These are phyloP conservation scores for Stephanodiscus triporus DNA, from an alignment of 108 stramenopile species.

Conservation along the genomic window DNA sequence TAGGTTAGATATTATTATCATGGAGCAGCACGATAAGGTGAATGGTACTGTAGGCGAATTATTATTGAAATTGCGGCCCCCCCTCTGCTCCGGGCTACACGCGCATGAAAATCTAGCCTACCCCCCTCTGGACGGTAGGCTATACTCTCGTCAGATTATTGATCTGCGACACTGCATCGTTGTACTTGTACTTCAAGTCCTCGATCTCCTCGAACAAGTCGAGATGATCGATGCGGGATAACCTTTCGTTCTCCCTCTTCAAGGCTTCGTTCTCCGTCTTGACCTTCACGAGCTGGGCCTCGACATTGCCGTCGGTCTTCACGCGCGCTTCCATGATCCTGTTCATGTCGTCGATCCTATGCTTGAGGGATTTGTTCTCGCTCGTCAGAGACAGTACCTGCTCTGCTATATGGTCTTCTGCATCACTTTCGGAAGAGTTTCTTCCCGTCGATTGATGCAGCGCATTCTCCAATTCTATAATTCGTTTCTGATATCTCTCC, in stretches of 20 bases:
- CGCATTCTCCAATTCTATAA: slow-evolving; percentile 17
- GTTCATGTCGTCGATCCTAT: neutral
- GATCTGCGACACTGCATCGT: slow-evolving; percentile 5
- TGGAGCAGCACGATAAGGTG: no score
- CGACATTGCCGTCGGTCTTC: slow-evolving; percentile 1
- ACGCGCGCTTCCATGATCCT: neutral
- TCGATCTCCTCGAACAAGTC: slow-evolving; percentile 50
- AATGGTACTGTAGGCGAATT: no score
- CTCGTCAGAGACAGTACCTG: slow-evolving; percentile 5
- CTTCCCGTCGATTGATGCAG: slow-evolving; percentile 4
- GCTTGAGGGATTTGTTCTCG: slow-evolving; percentile 14
- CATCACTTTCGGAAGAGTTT: no score
- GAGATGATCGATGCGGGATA: slow-evolving; percentile 34
- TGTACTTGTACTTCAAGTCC: slow-evolving; percentile 41
- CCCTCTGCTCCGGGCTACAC: no score
- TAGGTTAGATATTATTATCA: no score
- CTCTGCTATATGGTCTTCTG: slow-evolving; percentile 2
- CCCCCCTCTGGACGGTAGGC: no score
- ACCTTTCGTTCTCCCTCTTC: slow-evolving; percentile 29
- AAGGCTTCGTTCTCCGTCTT: slow-evolving; percentile 16
- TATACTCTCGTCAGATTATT: neutral
- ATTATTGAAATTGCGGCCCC: no score
- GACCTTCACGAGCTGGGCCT: neutral
- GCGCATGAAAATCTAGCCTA: no score
- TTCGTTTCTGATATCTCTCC: slow-evolving; percentile 21